Base-by-base conservation (phyloP, 164 flowering plant genomes). In the Stephania yunnanensis region DNA sequence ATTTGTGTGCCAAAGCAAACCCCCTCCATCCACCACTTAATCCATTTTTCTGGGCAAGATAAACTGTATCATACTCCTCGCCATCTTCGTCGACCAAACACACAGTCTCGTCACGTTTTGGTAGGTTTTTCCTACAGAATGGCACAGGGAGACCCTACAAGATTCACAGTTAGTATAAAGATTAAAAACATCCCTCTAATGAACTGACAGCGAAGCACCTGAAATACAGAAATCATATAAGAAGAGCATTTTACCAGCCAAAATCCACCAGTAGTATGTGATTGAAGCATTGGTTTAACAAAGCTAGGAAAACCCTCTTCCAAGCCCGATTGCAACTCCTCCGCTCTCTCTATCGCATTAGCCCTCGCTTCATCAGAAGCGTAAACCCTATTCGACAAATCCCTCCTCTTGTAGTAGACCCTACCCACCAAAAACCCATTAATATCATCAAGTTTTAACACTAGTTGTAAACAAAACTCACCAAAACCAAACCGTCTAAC, bases 1-100 rank as follows among this genome's bases (percentile, higher is more conserved):
- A 76, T 4, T 87, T 82, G 79, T 93, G 96, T 31, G 81, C 91
- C 29, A 86, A 48, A 0, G 97, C 82, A 76, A 90, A 92, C 0
- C 93, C 92, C 77, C 85, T 89, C 97, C 95, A 91, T 58, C 95
- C 95, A 72, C 84, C 95, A 80, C 92, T 89, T 44, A 92, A 87
- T 46, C 97, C 95, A 1, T 76, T 80, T 79, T 89, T 92, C 12
- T 65, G 72, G 22, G 88, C 83, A 44, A 91, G 87, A 76, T 82
- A 92, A 44, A 82, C 85, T 29, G 89, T 83, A 42, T n/a, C 48
- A 58, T 71, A 81, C 52, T 80, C 83, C 1, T 78, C 78, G 12
- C 73, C 80, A 67, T 73, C 25, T 72, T 83, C 83, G 73, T 82
- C 82, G 6, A 76, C 74, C 72, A 82, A 74, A 48, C 75, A 76